Evolutionary conservation across 495 filamentous ascomycete genomes (phyloP).

Genomic region (Cercophora samala): DNA sequence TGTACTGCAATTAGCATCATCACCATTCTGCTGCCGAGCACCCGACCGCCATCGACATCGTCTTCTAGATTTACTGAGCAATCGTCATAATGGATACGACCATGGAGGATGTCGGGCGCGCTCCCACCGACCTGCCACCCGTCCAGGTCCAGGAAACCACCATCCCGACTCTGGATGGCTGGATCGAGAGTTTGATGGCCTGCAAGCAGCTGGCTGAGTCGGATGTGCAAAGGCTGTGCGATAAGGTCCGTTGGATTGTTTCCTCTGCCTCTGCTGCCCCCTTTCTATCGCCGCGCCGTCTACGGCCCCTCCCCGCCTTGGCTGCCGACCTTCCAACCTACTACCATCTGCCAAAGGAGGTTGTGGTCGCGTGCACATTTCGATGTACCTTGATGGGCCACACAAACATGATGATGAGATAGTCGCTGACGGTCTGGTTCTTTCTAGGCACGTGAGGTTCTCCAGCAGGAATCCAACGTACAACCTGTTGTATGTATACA

Average conservation of each 20-base stretch:
- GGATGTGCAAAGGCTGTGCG: slow-evolving; percentile 94
- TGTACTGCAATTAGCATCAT: slow-evolving; percentile 5
- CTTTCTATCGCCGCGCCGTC: not conserved
- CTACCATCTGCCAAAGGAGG: not conserved
- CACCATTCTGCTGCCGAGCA: slow-evolving; percentile 3
- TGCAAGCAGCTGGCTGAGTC: slow-evolving; percentile 96
- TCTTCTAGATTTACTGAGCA: slow-evolving; percentile 3
- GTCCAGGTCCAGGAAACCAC: slow-evolving; percentile 71
- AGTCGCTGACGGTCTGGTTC: slow-evolving; percentile 11
- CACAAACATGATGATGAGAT: not conserved
- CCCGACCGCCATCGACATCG: not conserved
- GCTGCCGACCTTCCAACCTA: not conserved
- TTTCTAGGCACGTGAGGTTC: slow-evolving; percentile 85
- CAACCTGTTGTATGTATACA: slow-evolving; percentile 90
- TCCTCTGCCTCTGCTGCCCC: not conserved
- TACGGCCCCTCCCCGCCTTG: not conserved
- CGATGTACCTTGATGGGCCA: slow-evolving; percentile 5
- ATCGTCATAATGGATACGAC: slow-evolving; percentile 80
- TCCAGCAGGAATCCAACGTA: slow-evolving; percentile 96
- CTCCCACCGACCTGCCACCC: slow-evolving; percentile 75
- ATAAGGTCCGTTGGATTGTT: slow-evolving; percentile 70
- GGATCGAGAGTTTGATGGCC: slow-evolving; percentile 97
- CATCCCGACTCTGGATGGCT: slow-evolving; percentile 91
- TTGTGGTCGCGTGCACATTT: slow-evolving; percentile 1
- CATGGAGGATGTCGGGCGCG: slow-evolving; percentile 93